Conservation (phyloP, 441 rosid genomes). For the Croton laevigatus region DNA sequence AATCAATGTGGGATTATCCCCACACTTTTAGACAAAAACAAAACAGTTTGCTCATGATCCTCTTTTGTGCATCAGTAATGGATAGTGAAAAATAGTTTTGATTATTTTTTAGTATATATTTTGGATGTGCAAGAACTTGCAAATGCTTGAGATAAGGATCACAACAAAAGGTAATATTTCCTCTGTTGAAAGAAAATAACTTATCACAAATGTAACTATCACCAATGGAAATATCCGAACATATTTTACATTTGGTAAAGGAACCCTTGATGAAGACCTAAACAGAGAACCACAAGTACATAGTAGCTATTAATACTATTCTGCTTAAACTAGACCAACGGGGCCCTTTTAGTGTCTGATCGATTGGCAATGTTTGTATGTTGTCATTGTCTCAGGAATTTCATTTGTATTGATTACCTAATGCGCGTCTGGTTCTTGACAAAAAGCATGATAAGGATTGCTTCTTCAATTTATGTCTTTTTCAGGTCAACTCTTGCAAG, state of each 20-base stretch:
- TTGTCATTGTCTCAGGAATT: background rate
- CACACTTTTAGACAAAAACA: no score
- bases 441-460: conserved; percentile 6
- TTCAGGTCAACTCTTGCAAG: conserved; percentile 79
- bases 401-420: background rate
- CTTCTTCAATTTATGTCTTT: conserved; percentile 14
- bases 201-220: background rate
- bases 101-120: no score
- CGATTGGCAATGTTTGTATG: no score
- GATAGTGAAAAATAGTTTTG: no score
- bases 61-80: no score
- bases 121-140: no score
- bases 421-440: conserved; percentile 3
- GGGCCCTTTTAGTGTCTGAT: background rate
- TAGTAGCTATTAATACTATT: background rate
- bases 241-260: background rate
- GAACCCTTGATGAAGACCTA: background rate
- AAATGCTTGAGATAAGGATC: no score
- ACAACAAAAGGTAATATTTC: no score
- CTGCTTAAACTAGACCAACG: background rate
- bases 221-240: background rate
- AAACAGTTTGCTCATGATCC: no score
- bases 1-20: no score
- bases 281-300: background rate
- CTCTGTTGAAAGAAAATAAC: no score